Percentiles rank a stretch among this genome's conserved stretches.
Conservation (phyloP, 1,139 yeast species). For the Suhomyces choctaworum region DNA sequence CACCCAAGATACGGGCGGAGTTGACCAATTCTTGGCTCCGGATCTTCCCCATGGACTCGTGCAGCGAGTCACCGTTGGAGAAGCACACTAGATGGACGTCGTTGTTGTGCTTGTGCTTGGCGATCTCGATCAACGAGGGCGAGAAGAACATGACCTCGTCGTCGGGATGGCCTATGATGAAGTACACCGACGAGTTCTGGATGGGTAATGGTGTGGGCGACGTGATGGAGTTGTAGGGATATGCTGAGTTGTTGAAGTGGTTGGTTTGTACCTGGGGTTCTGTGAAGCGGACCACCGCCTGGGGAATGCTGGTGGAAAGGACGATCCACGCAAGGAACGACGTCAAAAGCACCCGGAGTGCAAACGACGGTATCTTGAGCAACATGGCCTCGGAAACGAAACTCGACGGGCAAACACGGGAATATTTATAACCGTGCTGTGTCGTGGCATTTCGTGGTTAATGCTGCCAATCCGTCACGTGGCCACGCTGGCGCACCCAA, state of each 20-base stretch:
- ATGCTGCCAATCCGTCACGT: slow-evolving; percentile 2
- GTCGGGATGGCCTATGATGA: slow-evolving; percentile 93
- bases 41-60: slow-evolving; percentile 66
- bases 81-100: slow-evolving; percentile 64
- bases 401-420: no score
- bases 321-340: slow-evolving; percentile 42
- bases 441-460: slow-evolving; percentile 2
- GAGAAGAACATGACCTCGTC: slow-evolving; percentile 98
- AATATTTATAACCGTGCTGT: neutral
- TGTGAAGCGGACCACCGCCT: slow-evolving; percentile 31
- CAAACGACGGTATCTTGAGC: slow-evolving; percentile 18
- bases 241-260: slow-evolving; percentile 23
- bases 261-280: slow-evolving; percentile 30
- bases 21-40: slow-evolving; percentile 59
- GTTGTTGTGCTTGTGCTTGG: slow-evolving; percentile 51
- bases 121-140: slow-evolving; percentile 65
- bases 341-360: slow-evolving; percentile 17
- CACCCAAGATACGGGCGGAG: slow-evolving; percentile 61
- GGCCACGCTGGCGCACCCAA: slow-evolving; percentile 4
- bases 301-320: slow-evolving; percentile 44
- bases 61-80: slow-evolving; percentile 67
- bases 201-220: slow-evolving; percentile 39
- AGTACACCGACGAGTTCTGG: slow-evolving; percentile 37
- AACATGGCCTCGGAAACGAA: slow-evolving; percentile 20
- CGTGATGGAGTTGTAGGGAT: slow-evolving; percentile 42